Conservation (phyloP, 768 basidiomycete genomes). For the Gyrodon lividus region DNA sequence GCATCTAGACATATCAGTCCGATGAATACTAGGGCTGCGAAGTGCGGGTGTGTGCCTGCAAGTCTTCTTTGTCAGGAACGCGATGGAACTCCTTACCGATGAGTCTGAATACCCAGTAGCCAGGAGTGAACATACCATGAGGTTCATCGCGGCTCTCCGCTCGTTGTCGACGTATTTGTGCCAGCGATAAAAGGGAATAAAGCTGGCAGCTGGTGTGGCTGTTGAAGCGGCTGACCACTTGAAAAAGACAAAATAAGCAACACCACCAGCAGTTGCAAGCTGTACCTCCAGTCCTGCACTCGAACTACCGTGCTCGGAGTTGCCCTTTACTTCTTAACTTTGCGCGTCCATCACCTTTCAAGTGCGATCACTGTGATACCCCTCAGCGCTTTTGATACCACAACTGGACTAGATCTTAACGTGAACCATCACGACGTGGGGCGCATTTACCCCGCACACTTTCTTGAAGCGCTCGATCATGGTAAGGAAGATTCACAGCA, state of each 20-base stretch:
- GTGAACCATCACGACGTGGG: conserved; percentile 12
- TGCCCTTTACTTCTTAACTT: conserved; percentile 10
- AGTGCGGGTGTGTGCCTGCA: no score
- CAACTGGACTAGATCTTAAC: neutral
- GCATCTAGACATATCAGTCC: no score
- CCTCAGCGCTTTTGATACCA: neutral
- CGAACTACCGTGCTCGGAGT: neutral
- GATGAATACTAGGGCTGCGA: no score
- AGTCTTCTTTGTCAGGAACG: no score
- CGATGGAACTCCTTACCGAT: no score
- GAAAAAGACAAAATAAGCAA: conserved; percentile 32
- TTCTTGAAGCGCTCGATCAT: conserved; percentile 12
- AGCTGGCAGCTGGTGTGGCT: no score
- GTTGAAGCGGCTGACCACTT: conserved; percentile 24
- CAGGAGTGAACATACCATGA: no score
- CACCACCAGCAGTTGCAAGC: conserved; percentile 5
- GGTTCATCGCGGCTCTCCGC: no score
- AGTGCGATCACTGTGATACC: conserved; percentile 8
- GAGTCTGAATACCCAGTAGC: no score
- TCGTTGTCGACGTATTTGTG: no score
- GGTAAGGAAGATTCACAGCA: conserved; percentile 12
- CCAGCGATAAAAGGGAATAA: no score
- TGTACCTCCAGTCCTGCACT: conserved; percentile 1
- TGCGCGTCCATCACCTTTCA: neutral
- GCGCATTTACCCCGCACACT: neutral